Conservation (phyloP, 345 rosid genomes). For the Arabidopsis thaliana region TAIR10.1 NC_003070.9:27859001-27859500, state of each 20-base stretch:
- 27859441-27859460: too few relatives aligned
- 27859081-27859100: background rate
- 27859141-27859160: constrained; percentile 15
- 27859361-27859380: too few relatives aligned
- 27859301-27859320: too few relatives aligned
- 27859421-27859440: too few relatives aligned
- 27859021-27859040: background rate
- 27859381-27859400: too few relatives aligned
- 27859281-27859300: background rate
- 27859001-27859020: background rate
- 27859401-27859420: too few relatives aligned
- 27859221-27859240: background rate
- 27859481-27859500: too few relatives aligned
- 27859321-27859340: too few relatives aligned
- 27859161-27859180: background rate
- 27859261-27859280: constrained; percentile 19
- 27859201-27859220: background rate
- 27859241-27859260: constrained; percentile 24
- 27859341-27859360: too few relatives aligned
- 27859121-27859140: constrained; percentile 13
- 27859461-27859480: too few relatives aligned
- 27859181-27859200: constrained; percentile 14
- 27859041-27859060: background rate
- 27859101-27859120: background rate
- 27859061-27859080: background rate